Base-by-base conservation (phyloP, 2,329 filamentous ascomycete genomes). In the Epichloe gansuensis region DNA sequence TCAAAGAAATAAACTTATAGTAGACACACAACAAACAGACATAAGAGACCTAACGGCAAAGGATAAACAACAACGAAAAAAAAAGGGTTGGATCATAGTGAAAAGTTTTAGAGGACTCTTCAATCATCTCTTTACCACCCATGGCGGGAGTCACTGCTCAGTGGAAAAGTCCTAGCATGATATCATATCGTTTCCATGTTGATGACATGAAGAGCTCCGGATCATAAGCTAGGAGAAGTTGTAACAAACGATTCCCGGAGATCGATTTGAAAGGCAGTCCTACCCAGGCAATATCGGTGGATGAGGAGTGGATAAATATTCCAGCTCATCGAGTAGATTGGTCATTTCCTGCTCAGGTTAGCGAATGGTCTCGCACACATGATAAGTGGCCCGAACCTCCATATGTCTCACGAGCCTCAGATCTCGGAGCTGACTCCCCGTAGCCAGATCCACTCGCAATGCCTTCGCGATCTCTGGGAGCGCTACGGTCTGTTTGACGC, bases 321-420 rank as follows among this genome's bases (percentile, higher is more conserved):
- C 27, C 23, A 49, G 38, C 43, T 54, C 48, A 54, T 53, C 53
- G 50, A 31, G 53, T 31, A 41, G 53, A 53, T 53, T 62, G 59
- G 45, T 68, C 65, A 39, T 64, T 55, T 50, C 66, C 65, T 68
- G 41, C 13, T 41, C 51, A 45, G 36, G 58, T 69, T 63, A 69
- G 63, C 60, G 53, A 17, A 23, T 25, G 6, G 44, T 12, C 8
- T 35, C 9, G 31, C 7, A 23, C 17, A 41, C 3, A 35, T 13
- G 44, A 35, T 12, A n/a, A 21, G 31, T 60, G 55, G 49, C 51
- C 56, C 66, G 60, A 68, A 71, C 69, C 70, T 69, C 66, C 68
- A 56, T 73, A 74, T 51, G 67, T 58, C 56, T 74, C 71, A 23
- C 72, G 69, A 35, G 66, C 64, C 58, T 73, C 71, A 40, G 69